Base-by-base conservation (phyloP, 1,284 basidiomycete genomes). In the Leccinum cinnamomeum region DNA sequence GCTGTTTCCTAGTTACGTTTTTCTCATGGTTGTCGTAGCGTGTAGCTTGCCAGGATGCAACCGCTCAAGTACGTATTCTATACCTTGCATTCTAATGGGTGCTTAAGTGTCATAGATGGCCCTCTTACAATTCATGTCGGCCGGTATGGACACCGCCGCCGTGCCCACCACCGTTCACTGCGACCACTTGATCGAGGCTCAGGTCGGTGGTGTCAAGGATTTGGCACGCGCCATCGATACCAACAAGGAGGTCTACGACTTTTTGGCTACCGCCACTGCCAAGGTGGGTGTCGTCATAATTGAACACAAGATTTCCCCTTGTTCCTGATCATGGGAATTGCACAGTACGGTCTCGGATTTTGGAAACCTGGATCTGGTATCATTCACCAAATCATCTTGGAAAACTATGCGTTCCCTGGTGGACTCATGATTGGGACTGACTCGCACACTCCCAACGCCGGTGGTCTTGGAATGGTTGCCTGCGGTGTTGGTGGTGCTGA, bases 231-330 rank as follows among this genome's bases (percentile, higher is more conserved):
- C 97, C 62, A 89, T 94, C 75, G 83, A 93, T 70, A 92, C 94
- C 76, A 99, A 99, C 90, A 95, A 90, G 86, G 97, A 99, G 80
- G 97, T 99, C 62, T 99, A 98, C 79, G 96, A 99, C 82, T 99
- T 99, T 84, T 87, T 99, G 78, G 96, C 95, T 57, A 98, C 97
- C 41, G 94, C 92, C 63, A 96, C 95, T 59, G 95, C 96, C 68
- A 98, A 98, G 81, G 89, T 89, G 39, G 48, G 79, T 75, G 53
- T 59, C 6, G 14, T 39, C 0, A 7, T 16, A 10, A 18, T 7
- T 20, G 3, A 16, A 54, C 18, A 54, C 12, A 5, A 25, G 3
- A 28, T 58, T 28, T 1, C 2, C 12, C 20, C 12, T 51, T 51
- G 23, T 8, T 12, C 23, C 50, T 66, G 35, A 62, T 20, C 30